Conservation (phyloP, 1,284 basidiomycete species). For the Cryptococcus sp. region DNA sequence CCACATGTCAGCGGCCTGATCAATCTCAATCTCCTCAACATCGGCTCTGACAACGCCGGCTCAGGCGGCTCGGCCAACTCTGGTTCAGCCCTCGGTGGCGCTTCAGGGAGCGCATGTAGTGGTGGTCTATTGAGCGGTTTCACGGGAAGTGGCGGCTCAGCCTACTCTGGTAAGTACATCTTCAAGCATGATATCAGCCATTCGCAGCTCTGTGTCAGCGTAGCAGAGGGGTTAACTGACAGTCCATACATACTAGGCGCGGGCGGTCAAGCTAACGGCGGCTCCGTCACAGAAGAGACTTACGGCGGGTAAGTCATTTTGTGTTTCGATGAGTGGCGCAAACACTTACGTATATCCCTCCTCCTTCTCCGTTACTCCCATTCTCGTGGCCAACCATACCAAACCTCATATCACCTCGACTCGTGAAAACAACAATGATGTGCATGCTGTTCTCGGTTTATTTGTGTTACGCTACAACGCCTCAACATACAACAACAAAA, state of each 20-base stretch:
- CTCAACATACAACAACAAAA: background rate
- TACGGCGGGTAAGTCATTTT: constrained; percentile 17
- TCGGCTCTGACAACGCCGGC: constrained; percentile 37
- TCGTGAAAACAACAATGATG: background rate
- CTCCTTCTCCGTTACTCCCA: background rate
- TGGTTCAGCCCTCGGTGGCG: constrained; percentile 32
- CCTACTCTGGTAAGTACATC: constrained; percentile 27
- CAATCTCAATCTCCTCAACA: constrained; percentile 39
- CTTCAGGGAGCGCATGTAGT: constrained; percentile 4
- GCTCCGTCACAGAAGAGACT: constrained; percentile 17
- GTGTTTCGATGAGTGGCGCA: background rate
- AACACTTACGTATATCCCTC: background rate
- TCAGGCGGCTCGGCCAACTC: constrained; percentile 35
- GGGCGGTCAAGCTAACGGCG: constrained; percentile 38
- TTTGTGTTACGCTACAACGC: background rate
- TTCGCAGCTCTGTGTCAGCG: no score
- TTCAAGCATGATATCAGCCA: background rate
- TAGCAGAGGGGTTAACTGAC: background rate
- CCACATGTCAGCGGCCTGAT: constrained; percentile 22
- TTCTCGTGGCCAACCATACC: background rate
- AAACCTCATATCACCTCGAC: background rate
- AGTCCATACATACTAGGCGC: constrained; percentile 15
- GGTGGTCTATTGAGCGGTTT: constrained; percentile 1
- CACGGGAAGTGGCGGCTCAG: constrained; percentile 28
- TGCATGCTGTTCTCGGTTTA: background rate